Conservation (phyloP, 2,329 filamentous ascomycete species). For the Fusarium virguliforme region DNA sequence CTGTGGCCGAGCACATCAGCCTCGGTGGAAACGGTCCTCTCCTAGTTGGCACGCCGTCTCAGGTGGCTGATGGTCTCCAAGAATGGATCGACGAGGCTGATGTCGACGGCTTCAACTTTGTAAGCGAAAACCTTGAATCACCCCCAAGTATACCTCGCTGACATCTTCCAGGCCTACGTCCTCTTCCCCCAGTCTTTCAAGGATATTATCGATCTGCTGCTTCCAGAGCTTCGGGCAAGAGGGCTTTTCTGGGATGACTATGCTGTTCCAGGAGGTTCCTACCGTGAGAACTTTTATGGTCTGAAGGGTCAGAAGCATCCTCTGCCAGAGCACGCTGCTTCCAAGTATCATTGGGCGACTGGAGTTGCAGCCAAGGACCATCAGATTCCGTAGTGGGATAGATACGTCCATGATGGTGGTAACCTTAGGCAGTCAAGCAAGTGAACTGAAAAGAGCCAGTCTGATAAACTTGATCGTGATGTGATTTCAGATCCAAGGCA, state of each 20-base stretch:
- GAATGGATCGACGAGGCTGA: constrained; percentile 78
- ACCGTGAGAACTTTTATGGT: constrained; percentile 73
- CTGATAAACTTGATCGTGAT: too few relatives aligned
- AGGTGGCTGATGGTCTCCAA: constrained; percentile 79
- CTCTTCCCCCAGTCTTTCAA: constrained; percentile 79
- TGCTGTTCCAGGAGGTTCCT: constrained; percentile 70
- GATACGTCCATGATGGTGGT: accelerated
- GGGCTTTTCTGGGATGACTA: constrained; percentile 72
- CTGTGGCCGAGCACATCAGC: constrained; percentile 77
- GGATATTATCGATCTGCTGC: constrained; percentile 75
- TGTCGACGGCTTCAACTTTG: constrained; percentile 83
- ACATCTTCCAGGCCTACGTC: constrained; percentile 67
- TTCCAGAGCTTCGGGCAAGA: constrained; percentile 74
- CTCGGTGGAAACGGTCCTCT: constrained; percentile 78
- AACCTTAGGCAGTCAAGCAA: not conserved
- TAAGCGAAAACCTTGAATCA: constrained; percentile 55
- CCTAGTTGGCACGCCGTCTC: constrained; percentile 74
- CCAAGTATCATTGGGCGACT: constrained; percentile 62
- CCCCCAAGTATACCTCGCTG: not conserved
- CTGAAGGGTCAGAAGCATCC: constrained; percentile 66
- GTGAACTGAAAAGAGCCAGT: too few relatives aligned
- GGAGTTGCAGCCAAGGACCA: constrained; percentile 46
- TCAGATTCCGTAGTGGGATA: constrained; percentile 35
- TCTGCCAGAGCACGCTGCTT: constrained; percentile 67
- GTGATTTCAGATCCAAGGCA: not conserved